Evolutionary conservation across 495 filamentous ascomycete genomes (phyloP), one percentile per base, ranked within the genome.

Genomic region (Pseudomonodictys pantanalensis): DNA sequence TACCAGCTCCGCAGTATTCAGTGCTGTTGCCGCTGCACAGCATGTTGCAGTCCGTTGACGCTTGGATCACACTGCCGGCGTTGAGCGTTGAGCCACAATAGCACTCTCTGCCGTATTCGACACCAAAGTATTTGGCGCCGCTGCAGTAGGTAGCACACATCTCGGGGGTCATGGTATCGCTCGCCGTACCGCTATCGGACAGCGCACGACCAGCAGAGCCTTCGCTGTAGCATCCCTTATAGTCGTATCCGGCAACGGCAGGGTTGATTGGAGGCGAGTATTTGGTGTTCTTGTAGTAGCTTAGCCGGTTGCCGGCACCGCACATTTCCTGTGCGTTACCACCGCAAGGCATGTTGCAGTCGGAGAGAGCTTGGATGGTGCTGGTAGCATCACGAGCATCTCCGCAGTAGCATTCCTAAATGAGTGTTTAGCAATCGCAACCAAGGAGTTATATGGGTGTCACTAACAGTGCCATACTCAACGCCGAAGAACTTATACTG

Each of bases 101-200:
- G 52, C 74, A 76, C 42, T 76, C 74, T 23, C 63, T 61, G 2
- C 59, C 52, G 49, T 72, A 75, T 49, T 77, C 75, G 10, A 72
- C 52, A 7, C 72, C 72, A 52, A 73, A 70, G 32, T 73, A 77
- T 6, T 41, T 56, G 29, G 66, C 72, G 8, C 68, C 60, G 24
- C 50, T 48, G 38, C 76, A 76, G 32, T 58, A 48, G 0, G 54
- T 54, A 8, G 68, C 59, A 47, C 75, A 77, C 15, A 28, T 65
- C 33, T 73, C 67, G 2, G 65, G 59, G 4, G 67, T 72, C 50
- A 65, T 59, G 22, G 15, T 39, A 20, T 65, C 48, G 28, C 30
- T 60, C 2, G 62, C 38, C 22, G 54, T 60, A 11, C 23, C 22
- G 15, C 24, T 56, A 44, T 38, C 62, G 30, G 51, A 20, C 2